Evolutionary conservation across 306 rosid genomes (phyloP).

Genomic region (Erythrophleum fordii): DNA sequence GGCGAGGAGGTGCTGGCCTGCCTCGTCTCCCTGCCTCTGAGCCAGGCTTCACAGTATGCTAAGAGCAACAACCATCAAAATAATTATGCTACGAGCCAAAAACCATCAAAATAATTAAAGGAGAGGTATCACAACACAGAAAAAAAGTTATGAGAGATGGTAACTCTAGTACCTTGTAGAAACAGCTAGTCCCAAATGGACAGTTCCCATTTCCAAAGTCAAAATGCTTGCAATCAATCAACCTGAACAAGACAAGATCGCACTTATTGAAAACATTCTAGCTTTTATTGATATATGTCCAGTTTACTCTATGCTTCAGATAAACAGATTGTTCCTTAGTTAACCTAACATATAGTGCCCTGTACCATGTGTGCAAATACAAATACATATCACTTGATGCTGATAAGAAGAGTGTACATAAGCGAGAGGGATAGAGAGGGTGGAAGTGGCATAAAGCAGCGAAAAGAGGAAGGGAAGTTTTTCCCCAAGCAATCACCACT

Average conservation of each 20-base stretch:
- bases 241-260: slow-evolving; percentile 51
- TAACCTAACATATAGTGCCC: neutral
- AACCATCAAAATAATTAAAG: too few relatives aligned
- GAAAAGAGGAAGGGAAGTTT: neutral
- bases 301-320: neutral
- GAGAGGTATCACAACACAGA: neutral
- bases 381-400: neutral
- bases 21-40: slow-evolving; percentile 43
- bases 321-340: neutral
- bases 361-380: neutral
- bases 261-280: slow-evolving; percentile 13
- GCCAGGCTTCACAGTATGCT: slow-evolving; percentile 58
- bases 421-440: neutral
- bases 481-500: slow-evolving; percentile 13
- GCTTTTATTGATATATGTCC: neutral
- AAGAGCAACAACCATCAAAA: slow-evolving; percentile 35
- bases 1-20: slow-evolving; percentile 46
- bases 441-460: neutral
- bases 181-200: slow-evolving; percentile 88
- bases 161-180: slow-evolving; percentile 78
- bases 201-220: slow-evolving; percentile 87
- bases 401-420: neutral
- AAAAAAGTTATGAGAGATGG: neutral
- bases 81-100: slow-evolving; percentile 48
- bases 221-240: slow-evolving; percentile 94